These are phyloP conservation scores for Purpureocillium lavendulum DNA, from an alignment of 2,329 filamentous ascomycete species.

Conservation along the genomic window DNA sequence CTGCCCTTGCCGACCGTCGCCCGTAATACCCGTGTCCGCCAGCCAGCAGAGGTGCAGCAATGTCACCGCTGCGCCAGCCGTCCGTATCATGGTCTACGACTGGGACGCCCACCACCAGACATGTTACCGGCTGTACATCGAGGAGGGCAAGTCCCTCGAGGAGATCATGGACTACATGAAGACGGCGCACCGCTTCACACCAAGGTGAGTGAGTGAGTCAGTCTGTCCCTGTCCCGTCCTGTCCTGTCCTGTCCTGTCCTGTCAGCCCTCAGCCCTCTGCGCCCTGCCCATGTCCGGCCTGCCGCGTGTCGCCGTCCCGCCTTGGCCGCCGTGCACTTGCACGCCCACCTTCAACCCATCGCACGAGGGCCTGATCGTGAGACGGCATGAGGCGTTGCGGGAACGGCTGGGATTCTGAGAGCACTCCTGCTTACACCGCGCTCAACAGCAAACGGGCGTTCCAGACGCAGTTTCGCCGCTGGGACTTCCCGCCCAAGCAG, in stretches of 20 bases:
- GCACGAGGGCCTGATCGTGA: neutral
- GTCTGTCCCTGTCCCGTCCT: constrained; percentile 3
- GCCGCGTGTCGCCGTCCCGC: neutral
- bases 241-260: neutral
- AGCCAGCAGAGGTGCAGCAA: constrained; percentile 1
- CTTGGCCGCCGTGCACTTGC: neutral
- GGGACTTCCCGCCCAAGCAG: constrained; percentile 71
- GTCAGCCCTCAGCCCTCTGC: neutral
- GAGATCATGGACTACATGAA: constrained; percentile 69
- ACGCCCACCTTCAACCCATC: too few relatives aligned
- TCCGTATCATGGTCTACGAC: constrained; percentile 34
- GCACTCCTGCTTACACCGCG: constrained; percentile 10
- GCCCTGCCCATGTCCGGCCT: neutral
- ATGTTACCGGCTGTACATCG: constrained; percentile 60
- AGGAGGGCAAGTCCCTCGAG: constrained; percentile 63
- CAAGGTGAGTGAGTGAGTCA: constrained; percentile 49
- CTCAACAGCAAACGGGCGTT: constrained; percentile 61
- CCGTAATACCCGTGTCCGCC: neutral
- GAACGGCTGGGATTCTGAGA: too few relatives aligned
- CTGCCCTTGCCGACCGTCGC: too few relatives aligned
- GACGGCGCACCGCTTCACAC: constrained; percentile 55
- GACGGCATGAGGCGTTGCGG: too few relatives aligned
- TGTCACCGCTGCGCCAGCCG: constrained; percentile 7
- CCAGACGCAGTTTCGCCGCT: constrained; percentile 67
- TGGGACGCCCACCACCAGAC: constrained; percentile 35